Percentiles rank a stretch among this genome's conserved stretches.
These are phyloP conservation scores for Epichloe sylvatica DNA, from an alignment of 2,329 filamentous ascomycete genomes.

Conservation along the genomic window DNA sequence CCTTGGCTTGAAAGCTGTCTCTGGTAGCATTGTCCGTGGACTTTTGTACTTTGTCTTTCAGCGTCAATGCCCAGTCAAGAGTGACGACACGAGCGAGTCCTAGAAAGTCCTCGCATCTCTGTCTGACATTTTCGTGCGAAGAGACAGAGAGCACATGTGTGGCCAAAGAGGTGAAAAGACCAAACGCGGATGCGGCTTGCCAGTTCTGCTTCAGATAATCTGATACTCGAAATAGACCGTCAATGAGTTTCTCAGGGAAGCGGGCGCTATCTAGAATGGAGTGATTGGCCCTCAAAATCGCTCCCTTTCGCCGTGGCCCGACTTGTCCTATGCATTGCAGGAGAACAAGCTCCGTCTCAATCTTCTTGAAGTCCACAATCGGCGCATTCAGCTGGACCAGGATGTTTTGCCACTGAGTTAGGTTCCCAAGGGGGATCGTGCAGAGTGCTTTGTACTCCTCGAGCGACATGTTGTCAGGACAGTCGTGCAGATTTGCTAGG, in stretches of 20 bases:
- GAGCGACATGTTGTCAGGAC: constrained; percentile 32
- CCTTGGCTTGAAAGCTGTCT: background rate
- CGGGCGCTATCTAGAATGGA: background rate
- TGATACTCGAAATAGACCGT: background rate
- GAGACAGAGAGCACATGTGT: background rate
- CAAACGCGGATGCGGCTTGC: constrained; percentile 2
- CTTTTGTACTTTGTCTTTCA: background rate
- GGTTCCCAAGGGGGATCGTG: constrained; percentile 8
- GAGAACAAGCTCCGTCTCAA: constrained; percentile 8
- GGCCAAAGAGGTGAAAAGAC: background rate
- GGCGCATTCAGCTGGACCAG: constrained; percentile 12
- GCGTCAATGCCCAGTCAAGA: background rate
- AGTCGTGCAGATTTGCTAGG: constrained; percentile 33
- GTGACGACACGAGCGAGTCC: background rate
- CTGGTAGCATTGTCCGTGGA: background rate
- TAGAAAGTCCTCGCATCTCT: background rate
- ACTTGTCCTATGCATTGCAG: constrained; percentile 12
- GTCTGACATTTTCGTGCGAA: background rate
- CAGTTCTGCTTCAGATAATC: background rate
- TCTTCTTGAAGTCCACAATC: constrained; percentile 12
- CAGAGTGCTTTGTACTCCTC: constrained; percentile 36
- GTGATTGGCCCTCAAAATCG: constrained; percentile 2
- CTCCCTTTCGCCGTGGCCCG: background rate
- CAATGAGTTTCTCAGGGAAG: background rate
- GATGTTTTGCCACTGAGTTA: constrained; percentile 11